Evolutionary conservation across 805 yeast genomes (phyloP).

Genomic region (Yamadazyma phyllophila): DNA sequence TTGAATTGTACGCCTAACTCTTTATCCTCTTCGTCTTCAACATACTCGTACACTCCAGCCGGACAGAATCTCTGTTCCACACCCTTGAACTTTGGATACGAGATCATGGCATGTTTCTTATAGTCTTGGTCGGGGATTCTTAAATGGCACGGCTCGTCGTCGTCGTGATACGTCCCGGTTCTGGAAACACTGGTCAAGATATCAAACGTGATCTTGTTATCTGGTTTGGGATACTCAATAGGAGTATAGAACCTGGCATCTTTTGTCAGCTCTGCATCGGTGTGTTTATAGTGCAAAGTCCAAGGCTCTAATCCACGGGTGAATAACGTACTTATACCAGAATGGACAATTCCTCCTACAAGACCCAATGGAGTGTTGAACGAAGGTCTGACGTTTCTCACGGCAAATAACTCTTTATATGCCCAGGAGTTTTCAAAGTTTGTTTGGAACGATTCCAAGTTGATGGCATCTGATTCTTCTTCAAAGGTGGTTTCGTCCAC

Average conservation of each 20-base stretch:
- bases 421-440: conserved; percentile 81
- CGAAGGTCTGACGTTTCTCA: conserved; percentile 91
- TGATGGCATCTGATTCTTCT: conserved; percentile 30
- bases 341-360: conserved; percentile 76
- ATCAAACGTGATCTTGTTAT: conserved; percentile 89
- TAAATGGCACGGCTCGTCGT: conserved; percentile 88
- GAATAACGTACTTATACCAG: conserved; percentile 80
- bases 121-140: conserved; percentile 60
- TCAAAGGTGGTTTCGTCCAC: conserved; percentile 44
- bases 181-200: conserved; percentile 91
- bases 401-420: conserved; percentile 73
- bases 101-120: conserved; percentile 60
- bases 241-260: conserved; percentile 64
- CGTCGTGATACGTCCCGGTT: conserved; percentile 95
- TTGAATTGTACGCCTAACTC: conserved; percentile 77
- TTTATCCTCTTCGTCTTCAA: conserved; percentile 54
- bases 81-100: conserved; percentile 80
- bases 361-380: conserved; percentile 75
- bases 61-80: conserved; percentile 94
- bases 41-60: conserved; percentile 95
- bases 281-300: conserved; percentile 69
- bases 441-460: conserved; percentile 58
- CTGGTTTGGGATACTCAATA: conserved; percentile 93
- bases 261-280: conserved; percentile 73
- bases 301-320: conserved; percentile 82